Evolutionary conservation across 2,329 filamentous ascomycete species (phyloP), one percentile per base, ranked within the genome.

Genomic region (Neonectria hederae): DNA sequence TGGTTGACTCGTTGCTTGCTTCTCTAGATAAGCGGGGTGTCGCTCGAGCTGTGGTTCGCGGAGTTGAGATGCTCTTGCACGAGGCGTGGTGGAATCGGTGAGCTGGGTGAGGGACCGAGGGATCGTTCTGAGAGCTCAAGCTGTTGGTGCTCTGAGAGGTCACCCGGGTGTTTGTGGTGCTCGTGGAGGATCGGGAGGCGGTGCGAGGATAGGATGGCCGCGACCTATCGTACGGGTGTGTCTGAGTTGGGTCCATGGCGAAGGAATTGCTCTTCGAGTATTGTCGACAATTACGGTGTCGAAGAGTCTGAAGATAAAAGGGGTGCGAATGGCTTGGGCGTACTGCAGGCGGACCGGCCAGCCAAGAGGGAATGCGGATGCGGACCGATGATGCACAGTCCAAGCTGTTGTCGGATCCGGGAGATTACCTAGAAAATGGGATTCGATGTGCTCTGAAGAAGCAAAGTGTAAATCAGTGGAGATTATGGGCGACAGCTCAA

Each of bases 111-210:
- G 79, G 72, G 38, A 81, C 78, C 4, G 78, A 79, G 21, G 77
- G 69, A 51, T 76, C 75, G 22, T 79, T 72, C 28, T 80, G 80
- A 0, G 82, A 82, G 22, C 78, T 77, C 30, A 79, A 82, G 67
- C 80, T 82, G 62, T 75, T 82, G 55, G 79, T 75, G 63, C 81
- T 83, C 26, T 81, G 77, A 21, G 79, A 75, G 2, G 81, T 79
- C 53, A 69, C 68, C 11, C 81, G 79, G 11, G 81, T 79, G 69
- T 80, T 79, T 63, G 76, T 79, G 21, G 78, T 82, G 65, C 79
- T 79, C 54, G 74, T 81, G 62, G 82, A 85, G 21, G 83, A 81
- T 63, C 82, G 80, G 14, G 84, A 86, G 32, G 80, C 75, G 10
- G 80, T 79, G 62, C 83, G 83, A 65, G 79, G 76, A 65, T 80